Evolutionary conservation across 768 basidiomycete genomes (phyloP), one percentile per base, ranked within the genome.

Genomic region (Baorangia bicolor): DNA sequence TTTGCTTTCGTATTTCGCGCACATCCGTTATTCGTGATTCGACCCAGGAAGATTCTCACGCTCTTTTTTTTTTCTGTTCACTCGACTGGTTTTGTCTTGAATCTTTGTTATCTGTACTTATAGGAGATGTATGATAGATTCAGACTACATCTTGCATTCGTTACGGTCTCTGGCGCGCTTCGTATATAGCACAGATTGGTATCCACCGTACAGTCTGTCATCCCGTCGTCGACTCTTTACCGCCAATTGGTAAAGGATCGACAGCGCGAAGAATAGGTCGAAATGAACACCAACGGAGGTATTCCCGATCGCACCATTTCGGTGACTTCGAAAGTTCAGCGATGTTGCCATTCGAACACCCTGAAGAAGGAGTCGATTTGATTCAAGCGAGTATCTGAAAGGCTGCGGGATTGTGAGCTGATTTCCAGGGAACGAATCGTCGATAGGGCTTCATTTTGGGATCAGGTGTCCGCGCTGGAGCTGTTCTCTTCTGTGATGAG

Each of bases 331-430:
- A 79, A 66, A 69, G 72, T 13, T 76, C 74, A 34, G 79, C 81
- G 53, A 80, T 83, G 77, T 58, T 66, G 74, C n/a, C n/a, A n/a
- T n/a, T n/a, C 45, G 81, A 78, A 60, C 81, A 84, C 58, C 65
- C 52, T 28, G 74, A 55, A 73, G 37, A 37, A 10, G 70, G 57
- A 76, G 81, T 51, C 71, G 67, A 45, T 81, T 79, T 55, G 69
- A 72, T 51, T 65, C 67, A 6, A 64, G 59, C n/a, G 23, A 27
- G 9, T 12, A 27, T 5, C 20, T 8, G 13, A 38, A 38, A 6
- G 16, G 45, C 45, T 47, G 33, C 21, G 48, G 28, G 20, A 21
- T n/a, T 30, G 40, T 50, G 40, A 30, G 49, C 49, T 50, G 49
- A 49, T 50, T 30, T 48, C 28, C 5, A 49, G 10, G 20, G 13